Percentiles rank a stretch among this genome's conserved stretches.
These are phyloP conservation scores for Incumbomyces delicatus DNA, from an alignment of 2,329 filamentous ascomycete genomes.

Conservation along the genomic window DNA sequence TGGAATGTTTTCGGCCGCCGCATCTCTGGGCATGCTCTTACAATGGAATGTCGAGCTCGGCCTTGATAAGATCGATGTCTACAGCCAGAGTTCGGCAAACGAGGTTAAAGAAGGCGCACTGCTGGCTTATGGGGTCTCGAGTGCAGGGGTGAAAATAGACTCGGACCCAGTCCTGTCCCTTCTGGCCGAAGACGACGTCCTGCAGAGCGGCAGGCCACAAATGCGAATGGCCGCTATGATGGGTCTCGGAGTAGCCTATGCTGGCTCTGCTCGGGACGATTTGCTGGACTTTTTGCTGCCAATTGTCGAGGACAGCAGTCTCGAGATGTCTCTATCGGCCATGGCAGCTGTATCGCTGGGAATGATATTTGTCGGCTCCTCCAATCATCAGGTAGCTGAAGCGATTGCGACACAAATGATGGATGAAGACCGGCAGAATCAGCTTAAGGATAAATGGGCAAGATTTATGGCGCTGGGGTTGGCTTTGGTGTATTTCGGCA, in stretches of 20 bases:
- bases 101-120: constrained; percentile 85
- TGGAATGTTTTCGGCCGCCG: constrained; percentile 92
- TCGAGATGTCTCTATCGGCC: constrained; percentile 91
- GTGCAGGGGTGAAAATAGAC: constrained; percentile 80
- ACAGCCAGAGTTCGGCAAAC: constrained; percentile 73
- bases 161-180: constrained; percentile 84
- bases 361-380: constrained; percentile 85
- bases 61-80: constrained; percentile 88
- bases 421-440: constrained; percentile 81
- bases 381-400: constrained; percentile 81
- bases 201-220: constrained; percentile 66
- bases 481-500: constrained; percentile 87
- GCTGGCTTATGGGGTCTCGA: constrained; percentile 91
- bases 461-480: constrained; percentile 91
- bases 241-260: constrained; percentile 89
- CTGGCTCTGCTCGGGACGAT: constrained; percentile 84
- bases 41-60: constrained; percentile 91
- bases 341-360: constrained; percentile 90
- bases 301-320: constrained; percentile 70
- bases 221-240: constrained; percentile 82
- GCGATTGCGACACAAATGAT: constrained; percentile 86
- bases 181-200: constrained; percentile 67
- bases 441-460: constrained; percentile 96
- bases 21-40: constrained; percentile 81
- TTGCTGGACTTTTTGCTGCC: constrained; percentile 77